A percentile compares a stretch with the other conserved stretches of the same genome.
Evolutionary conservation across 495 filamentous ascomycete genomes (phyloP).

Genomic region (Lichenothelia convexa): DNA sequence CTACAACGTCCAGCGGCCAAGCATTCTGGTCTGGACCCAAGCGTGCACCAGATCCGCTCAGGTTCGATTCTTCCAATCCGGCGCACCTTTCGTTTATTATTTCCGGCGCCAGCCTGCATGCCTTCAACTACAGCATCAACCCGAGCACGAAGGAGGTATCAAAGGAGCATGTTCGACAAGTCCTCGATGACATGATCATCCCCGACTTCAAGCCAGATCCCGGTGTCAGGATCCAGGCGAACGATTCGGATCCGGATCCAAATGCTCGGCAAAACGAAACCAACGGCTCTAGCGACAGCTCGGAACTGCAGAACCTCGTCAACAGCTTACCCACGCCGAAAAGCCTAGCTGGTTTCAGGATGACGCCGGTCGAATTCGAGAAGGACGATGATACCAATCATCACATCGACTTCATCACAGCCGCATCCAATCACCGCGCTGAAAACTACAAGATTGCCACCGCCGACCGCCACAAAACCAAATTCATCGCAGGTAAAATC

Average conservation of each 20-base stretch:
- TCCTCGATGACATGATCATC: slow-evolving; percentile 84
- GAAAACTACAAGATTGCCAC: slow-evolving; percentile 92
- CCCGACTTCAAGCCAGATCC: slow-evolving; percentile 89
- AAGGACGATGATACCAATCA: slow-evolving; percentile 97
- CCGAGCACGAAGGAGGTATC: slow-evolving; percentile 49
- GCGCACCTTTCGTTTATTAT: slow-evolving; percentile 77
- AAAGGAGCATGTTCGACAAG: slow-evolving; percentile 49
- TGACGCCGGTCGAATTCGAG: slow-evolving; percentile 90
- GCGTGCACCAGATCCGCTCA: slow-evolving; percentile 80
- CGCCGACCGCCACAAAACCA: slow-evolving; percentile 91
- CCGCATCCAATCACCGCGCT: slow-evolving; percentile 87
- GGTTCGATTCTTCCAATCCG: slow-evolving; percentile 66
- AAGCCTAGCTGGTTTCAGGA: slow-evolving; percentile 64
- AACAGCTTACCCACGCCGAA: slow-evolving; percentile 55
- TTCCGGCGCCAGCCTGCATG: slow-evolving; percentile 80
- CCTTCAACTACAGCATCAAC: slow-evolving; percentile 95
- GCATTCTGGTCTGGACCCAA: slow-evolving; percentile 98
- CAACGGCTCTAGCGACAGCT: slow-evolving; percentile 54
- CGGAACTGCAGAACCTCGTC: slow-evolving; percentile 51
- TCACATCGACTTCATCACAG: slow-evolving; percentile 98
- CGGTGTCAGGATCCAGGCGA: slow-evolving; percentile 89
- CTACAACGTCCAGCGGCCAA: slow-evolving; percentile 67
- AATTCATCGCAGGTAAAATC: slow-evolving; percentile 99
- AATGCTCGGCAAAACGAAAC: slow-evolving; percentile 43
- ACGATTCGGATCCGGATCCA: slow-evolving; percentile 87